Base-by-base conservation (phyloP, 805 yeast species). In the Lipomyces anomalus region DNA sequence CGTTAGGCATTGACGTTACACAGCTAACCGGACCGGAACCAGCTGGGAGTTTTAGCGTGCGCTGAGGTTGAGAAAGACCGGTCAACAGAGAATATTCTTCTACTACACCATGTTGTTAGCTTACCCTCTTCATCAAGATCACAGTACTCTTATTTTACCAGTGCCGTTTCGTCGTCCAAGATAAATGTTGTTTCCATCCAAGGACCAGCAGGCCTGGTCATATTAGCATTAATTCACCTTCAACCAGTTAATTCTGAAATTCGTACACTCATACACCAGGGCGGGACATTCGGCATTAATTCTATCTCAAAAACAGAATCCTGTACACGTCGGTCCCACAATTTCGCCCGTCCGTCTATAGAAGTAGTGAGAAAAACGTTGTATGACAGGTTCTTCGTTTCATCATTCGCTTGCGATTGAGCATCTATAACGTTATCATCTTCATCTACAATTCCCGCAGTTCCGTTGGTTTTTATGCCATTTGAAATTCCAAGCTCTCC, bases 21-120 rank as follows among this genome's bases (percentile, higher is more conserved):
- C 84, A 78, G 18, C 92, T 79, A 1, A 92, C 95, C 0, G 96
- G 88, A 0, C 98, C 98, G 1, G 95, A 83, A 3, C 86, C 84
- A 35, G 76, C 69, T 0, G 98, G 97, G 63, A 92, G 82, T 59
- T 75, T 79, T 39, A 90, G 66, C 1, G 75, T 64, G 48, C 78
- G 78, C 30, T 74, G 66, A 1, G 83, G 80, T 36, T 70, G 71
- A 0, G 82, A 52, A 6, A 57, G 39, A 17, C 58, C 43, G 13
- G 51, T 42, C 13, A 69, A 59, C 16, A 69, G 43, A 26, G 67
- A 68, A 46, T 57, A 69, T 48, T 65, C 71, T 79, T 48, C 79
- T 18, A 55, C 51, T 11, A 46, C 22, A 37, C 36, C 23, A 37
- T 6, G 5, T 9, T 22, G 7, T 23, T 22, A 9, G 16, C 17